A percentile compares a stretch with the other conserved stretches of the same genome.
These are phyloP conservation scores for Aspergillus sp. DNA, from an alignment of 2,329 filamentous ascomycete genomes.

Conservation along the genomic window DNA sequence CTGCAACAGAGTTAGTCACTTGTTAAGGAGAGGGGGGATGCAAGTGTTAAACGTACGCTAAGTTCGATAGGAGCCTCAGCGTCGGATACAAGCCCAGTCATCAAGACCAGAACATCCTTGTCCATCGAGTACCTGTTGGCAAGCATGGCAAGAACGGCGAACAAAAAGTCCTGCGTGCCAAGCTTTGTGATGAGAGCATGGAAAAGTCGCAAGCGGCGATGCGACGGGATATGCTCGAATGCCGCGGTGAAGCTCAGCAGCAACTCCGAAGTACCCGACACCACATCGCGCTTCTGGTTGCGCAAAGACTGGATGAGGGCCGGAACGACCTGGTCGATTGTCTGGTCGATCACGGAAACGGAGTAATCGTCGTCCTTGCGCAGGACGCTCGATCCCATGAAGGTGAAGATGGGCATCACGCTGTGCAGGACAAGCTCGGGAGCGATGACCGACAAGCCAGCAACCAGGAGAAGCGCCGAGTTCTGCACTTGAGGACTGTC, in stretches of 20 bases:
- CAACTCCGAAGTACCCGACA: constrained; percentile 82
- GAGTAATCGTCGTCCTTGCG: constrained; percentile 96
- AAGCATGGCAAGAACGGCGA: constrained; percentile 83
- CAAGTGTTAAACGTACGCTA: constrained; percentile 29
- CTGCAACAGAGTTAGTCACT: constrained; percentile 37
- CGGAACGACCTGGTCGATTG: constrained; percentile 90
- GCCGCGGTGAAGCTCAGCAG: constrained; percentile 95
- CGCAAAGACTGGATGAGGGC: constrained; percentile 83
- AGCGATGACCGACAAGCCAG: constrained; percentile 79
- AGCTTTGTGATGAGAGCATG: constrained; percentile 80
- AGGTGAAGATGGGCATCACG: constrained; percentile 98
- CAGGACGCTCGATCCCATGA: constrained; percentile 90
- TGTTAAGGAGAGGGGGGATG: background rate
- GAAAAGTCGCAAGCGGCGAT: constrained; percentile 80
- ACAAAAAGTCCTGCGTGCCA: constrained; percentile 82
- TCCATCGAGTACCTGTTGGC: constrained; percentile 84
- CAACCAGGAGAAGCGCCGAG: constrained; percentile 81
- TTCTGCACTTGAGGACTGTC: constrained; percentile 93
- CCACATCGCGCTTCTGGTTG: constrained; percentile 71
- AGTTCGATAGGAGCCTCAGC: constrained; percentile 77
- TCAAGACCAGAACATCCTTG: constrained; percentile 71
- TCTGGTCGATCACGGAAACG: constrained; percentile 90
- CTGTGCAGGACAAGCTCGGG: constrained; percentile 92
- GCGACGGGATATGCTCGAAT: constrained; percentile 90
- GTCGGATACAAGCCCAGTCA: constrained; percentile 68